Base-by-base conservation (phyloP, 192 early-diverging fungal genomes). In the Globomyces pollinis-pini region DNA sequence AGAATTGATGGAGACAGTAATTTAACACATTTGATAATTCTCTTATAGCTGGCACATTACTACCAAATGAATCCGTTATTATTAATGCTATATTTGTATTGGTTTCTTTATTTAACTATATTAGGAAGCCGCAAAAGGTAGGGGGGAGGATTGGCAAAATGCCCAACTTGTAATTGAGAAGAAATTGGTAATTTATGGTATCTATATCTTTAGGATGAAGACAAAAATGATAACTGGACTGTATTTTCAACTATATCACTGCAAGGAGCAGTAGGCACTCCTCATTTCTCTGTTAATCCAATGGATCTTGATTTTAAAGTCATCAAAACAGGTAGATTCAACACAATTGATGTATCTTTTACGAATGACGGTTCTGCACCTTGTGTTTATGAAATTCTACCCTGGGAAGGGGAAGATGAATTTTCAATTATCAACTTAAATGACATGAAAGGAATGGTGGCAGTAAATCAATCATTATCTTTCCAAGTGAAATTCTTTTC, bases 101-200 rank as follows among this genome's bases (percentile, higher is more conserved):
- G n/a, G n/a, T n/a, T n/a, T n/a, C n/a, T n/a, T n/a, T n/a, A n/a
- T n/a, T n/a, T n/a, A n/a, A n/a, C n/a, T n/a, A n/a, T n/a, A n/a
- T n/a, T n/a, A n/a, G n/a, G 65, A 81, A 44, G 70, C 77, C 24
- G 7, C 65, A 5, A 34, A 63, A 9, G 79, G 75, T 8, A 60
- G 74, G 42, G 75, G 74, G 8, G 75, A 75, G 21, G 68, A 70
- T 11, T 78, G 73, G 75, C 79, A 81, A 30, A 71, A 81, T 51
- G 79, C 79, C 1, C 47, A 43, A 42, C 59, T 81, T 13, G 43
- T 81, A 12, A 42, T 81, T 36, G 75, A 78, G 61, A 74, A 72
- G 24, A 63, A 52, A 20, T 47, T 24, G 5, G 44, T 47, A 47
- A 47, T 26, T 4, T 6, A n/a, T n/a, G n/a, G n/a, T 47, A 26